These are phyloP conservation scores for Ophioceras dolichostomum DNA, from an alignment of 2,329 filamentous ascomycete genomes.

Conservation along the genomic window DNA sequence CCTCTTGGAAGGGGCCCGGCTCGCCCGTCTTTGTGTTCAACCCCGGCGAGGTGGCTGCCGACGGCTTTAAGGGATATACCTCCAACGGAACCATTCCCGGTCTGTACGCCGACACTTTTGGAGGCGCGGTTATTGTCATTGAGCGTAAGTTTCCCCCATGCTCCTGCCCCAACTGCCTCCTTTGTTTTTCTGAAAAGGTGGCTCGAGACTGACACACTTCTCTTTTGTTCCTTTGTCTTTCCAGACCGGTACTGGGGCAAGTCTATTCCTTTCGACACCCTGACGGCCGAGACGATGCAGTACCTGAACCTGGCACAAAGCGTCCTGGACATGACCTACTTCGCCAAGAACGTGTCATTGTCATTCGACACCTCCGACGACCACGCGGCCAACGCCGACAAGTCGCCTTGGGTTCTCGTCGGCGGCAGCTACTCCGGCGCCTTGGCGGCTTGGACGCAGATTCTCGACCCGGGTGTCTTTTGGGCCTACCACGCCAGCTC, in stretches of 20 bases:
- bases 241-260: constrained; percentile 26
- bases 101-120: constrained; percentile 21
- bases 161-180: too few species aligned
- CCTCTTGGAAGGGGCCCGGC: constrained; percentile 24
- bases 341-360: constrained; percentile 29
- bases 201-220: neutral
- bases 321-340: constrained; percentile 26
- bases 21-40: constrained; percentile 26
- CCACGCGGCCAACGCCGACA: constrained; percentile 26
- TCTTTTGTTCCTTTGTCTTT: neutral
- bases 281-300: constrained; percentile 23
- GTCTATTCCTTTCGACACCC: constrained; percentile 21
- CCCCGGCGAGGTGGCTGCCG: constrained; percentile 24
- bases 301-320: constrained; percentile 27
- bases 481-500: constrained; percentile 45
- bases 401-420: constrained; percentile 40
- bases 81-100: constrained; percentile 20
- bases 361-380: constrained; percentile 30
- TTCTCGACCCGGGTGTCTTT: constrained; percentile 36
- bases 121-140: constrained; percentile 24
- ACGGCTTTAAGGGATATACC: constrained; percentile 15
- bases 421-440: constrained; percentile 46
- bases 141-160: constrained; percentile 18
- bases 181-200: too few species aligned
- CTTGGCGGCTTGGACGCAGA: constrained; percentile 37